Conservation (phyloP, 2,329 filamentous ascomycete species). For the Tolypocladium inflatum region DNA sequence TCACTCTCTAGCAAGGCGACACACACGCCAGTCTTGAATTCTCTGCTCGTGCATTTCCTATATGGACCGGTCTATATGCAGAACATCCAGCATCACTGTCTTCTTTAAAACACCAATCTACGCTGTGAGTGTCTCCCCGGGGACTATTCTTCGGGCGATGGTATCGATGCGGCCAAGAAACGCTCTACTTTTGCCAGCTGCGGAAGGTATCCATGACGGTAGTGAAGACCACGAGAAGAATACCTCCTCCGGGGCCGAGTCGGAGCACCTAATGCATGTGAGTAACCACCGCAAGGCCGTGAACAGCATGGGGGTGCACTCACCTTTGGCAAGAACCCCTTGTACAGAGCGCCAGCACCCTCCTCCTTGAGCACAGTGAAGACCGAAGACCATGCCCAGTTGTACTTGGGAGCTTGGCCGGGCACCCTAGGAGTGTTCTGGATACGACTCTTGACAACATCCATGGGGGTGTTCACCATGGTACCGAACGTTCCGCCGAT, state of each 20-base stretch:
- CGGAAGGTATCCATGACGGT: slow-evolving; percentile 90
- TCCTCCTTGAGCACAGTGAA: slow-evolving; percentile 87
- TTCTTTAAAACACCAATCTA: not conserved
- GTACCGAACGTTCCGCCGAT: slow-evolving; percentile 85
- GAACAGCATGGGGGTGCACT: slow-evolving; percentile 34
- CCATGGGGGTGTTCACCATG: slow-evolving; percentile 88
- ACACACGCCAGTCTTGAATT: too few relatives aligned
- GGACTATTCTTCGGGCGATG: not conserved
- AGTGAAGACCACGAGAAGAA: slow-evolving; percentile 79
- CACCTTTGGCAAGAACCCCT: slow-evolving; percentile 97
- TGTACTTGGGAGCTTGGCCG: slow-evolving; percentile 87
- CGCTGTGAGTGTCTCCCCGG: not conserved
- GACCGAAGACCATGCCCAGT: slow-evolving; percentile 91
- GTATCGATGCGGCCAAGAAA: not conserved
- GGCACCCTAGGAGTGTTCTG: slow-evolving; percentile 82
- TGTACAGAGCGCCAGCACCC: slow-evolving; percentile 86
- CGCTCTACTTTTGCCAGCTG: slow-evolving; percentile 28
- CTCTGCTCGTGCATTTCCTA: not conserved
- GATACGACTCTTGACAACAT: slow-evolving; percentile 96
- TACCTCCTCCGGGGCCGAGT: slow-evolving; percentile 49
- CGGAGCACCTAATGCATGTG: slow-evolving; percentile 24
- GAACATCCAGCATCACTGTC: not conserved
- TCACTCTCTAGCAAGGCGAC: not conserved
- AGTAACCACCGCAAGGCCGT: slow-evolving; percentile 2
- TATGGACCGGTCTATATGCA: not conserved